Base-by-base conservation (phyloP, 768 basidiomycete genomes). In the Suillus hirtellus region DNA sequence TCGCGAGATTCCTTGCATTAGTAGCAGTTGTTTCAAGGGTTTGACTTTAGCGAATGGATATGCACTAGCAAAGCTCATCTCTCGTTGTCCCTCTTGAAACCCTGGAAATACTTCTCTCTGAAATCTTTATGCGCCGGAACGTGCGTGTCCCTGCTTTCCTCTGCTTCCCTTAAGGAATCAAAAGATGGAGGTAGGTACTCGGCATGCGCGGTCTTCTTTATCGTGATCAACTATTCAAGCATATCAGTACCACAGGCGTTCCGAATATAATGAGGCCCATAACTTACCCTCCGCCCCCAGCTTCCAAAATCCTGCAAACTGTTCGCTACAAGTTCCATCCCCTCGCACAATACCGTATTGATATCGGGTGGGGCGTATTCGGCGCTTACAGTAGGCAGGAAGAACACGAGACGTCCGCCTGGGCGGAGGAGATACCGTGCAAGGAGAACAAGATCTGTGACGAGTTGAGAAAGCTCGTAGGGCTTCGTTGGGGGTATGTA, bases 291-390 rank as follows among this genome's bases (percentile, higher is more conserved):
- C 68, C 96, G 81, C 1, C 94, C 95, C 96, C 96, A 99, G 31
- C 89, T 91, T 15, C 95, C 95, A 71, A 98, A 99, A 69, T 90
- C 88, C 75, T 99, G 95, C 65, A 94, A 75, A 42, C 93, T 95
- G 72, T 96, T 96, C 0, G 90, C 89, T 49, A 95, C 81, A 21
- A 99, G 76, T 68, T 87, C 87, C 91, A 99, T 95, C 1, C 95
- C 96, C 27, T 88, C 87, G 67, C 90, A 92, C 4, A 94, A 81
- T 74, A 93, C 84, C 1, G 81, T 76, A 37, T 90, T 82, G 10
- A 99, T 79, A 70, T 99, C 97, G 1, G 97, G 78, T 67, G 92
- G 91, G 64, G 90, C 85, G 71, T 96, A 99, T 47, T 95, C 90
- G 54, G 96, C 95, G 14, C 86, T 93, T 24, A 96, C 91, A 0